These are phyloP conservation scores for Tuber brumale DNA, from an alignment of 495 filamentous ascomycete genomes.

Conservation along the genomic window DNA sequence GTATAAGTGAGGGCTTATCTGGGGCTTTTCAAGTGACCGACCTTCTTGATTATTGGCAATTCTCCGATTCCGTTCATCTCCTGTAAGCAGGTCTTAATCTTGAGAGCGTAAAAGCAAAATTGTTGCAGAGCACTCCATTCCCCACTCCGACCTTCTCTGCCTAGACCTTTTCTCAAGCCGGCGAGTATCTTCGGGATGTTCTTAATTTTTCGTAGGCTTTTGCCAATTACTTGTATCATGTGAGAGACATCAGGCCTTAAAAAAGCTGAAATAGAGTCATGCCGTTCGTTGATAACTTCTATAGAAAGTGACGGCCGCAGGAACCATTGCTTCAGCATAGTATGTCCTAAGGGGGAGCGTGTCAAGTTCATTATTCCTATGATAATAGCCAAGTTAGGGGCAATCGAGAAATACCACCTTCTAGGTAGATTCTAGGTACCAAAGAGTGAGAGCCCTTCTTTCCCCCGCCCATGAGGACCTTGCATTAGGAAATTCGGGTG, in stretches of 20 bases:
- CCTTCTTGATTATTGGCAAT: slow-evolving; percentile 55
- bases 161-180: slow-evolving; percentile 29
- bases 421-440: slow-evolving; percentile 45
- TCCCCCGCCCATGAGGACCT: slow-evolving; percentile 66
- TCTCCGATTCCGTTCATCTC: slow-evolving; percentile 55
- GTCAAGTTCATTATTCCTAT: slow-evolving; percentile 52
- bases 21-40: slow-evolving; percentile 36
- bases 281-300: slow-evolving; percentile 63
- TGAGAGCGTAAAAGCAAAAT: slow-evolving; percentile 62
- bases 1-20: slow-evolving; percentile 22
- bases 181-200: slow-evolving; percentile 54
- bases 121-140: slow-evolving; percentile 42
- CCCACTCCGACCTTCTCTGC: slow-evolving; percentile 25
- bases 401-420: slow-evolving; percentile 49
- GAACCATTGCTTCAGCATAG: slow-evolving; percentile 72
- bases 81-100: slow-evolving; percentile 59
- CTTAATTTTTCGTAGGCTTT: slow-evolving; percentile 64
- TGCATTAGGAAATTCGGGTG: slow-evolving; percentile 81
- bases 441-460: slow-evolving; percentile 84
- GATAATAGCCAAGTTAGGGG: slow-evolving; percentile 40
- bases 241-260: slow-evolving; percentile 62
- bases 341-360: slow-evolving; percentile 72
- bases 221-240: slow-evolving; percentile 52
- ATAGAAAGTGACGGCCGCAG: slow-evolving; percentile 69
- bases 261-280: slow-evolving; percentile 62